These are phyloP conservation scores for Kodamaea sp. DNA, from an alignment of 1,139 yeast genomes.

Conservation along the genomic window DNA sequence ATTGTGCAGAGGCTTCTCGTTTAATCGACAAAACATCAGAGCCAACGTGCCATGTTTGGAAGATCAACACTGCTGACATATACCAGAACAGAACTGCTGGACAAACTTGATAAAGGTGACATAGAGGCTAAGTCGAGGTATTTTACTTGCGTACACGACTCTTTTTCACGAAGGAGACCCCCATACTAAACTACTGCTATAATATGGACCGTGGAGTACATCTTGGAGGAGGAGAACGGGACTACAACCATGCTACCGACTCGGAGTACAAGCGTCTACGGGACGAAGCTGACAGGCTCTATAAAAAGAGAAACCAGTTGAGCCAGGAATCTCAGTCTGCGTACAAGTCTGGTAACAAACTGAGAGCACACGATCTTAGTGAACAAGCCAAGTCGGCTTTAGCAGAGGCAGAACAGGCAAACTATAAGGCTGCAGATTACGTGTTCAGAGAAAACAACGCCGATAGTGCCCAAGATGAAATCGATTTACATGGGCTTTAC, in stretches of 20 bases:
- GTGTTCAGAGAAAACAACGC: constrained; percentile 87
- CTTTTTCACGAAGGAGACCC: no score
- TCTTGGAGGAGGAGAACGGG: constrained; percentile 42
- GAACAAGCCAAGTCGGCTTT: constrained; percentile 63
- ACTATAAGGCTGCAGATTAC: constrained; percentile 83
- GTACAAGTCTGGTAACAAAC: constrained; percentile 70
- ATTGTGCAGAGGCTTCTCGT: no score
- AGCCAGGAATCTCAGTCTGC: constrained; percentile 76
- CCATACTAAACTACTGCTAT: no score
- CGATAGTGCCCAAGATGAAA: constrained; percentile 81
- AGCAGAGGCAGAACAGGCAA: constrained; percentile 64
- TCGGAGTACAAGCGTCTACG: constrained; percentile 64
- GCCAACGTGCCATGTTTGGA: no score
- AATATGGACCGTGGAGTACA: constrained; percentile 41
- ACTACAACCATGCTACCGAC: constrained; percentile 76
- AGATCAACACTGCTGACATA: no score
- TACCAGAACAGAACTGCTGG: no score
- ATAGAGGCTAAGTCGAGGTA: no score
- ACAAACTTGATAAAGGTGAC: no score
- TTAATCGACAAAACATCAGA: no score
- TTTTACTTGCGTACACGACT: no score
- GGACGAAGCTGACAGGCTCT: constrained; percentile 67
- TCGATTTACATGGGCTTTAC: constrained; percentile 88
- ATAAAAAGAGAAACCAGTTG: constrained; percentile 54
- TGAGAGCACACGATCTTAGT: constrained; percentile 70